A percentile compares a stretch with the other conserved stretches of the same genome.
These are phyloP conservation scores for Fusarium robinianum DNA, from an alignment of 2,329 filamentous ascomycete genomes.

Conservation along the genomic window DNA sequence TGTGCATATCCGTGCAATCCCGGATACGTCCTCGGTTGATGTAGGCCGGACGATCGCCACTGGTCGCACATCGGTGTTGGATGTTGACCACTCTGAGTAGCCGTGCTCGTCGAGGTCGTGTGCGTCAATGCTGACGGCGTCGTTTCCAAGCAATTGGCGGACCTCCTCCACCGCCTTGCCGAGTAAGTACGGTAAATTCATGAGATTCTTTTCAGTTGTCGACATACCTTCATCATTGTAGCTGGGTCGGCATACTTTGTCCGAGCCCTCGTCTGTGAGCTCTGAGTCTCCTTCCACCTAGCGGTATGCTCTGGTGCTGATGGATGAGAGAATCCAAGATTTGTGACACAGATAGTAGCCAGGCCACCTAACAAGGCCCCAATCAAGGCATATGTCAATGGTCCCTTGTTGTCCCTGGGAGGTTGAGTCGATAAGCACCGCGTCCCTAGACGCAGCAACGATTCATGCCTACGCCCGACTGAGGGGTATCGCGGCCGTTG, in stretches of 20 bases:
- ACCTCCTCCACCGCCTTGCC: no score
- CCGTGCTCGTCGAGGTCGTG: conserved; percentile 68
- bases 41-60: conserved; percentile 68
- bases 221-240: conserved; percentile 30
- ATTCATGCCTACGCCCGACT: not conserved
- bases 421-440: conserved; percentile 2
- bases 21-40: conserved; percentile 66
- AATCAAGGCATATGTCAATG: not conserved
- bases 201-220: no score
- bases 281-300: conserved; percentile 17
- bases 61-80: conserved; percentile 66
- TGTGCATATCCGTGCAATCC: conserved; percentile 65
- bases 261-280: not conserved
- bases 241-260: conserved; percentile 31
- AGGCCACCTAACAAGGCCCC: conserved; percentile 1
- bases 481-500: not conserved
- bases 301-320: not conserved
- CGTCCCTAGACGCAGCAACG: not conserved
- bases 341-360: not conserved
- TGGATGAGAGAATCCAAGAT: not conserved
- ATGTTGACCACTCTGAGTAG: conserved; percentile 71
- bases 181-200: no score
- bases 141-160: no score
- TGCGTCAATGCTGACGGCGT: conserved; percentile 65
- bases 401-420: not conserved